Base-by-base conservation (phyloP, 1,284 basidiomycete species). In the Boletus sp. region DNA sequence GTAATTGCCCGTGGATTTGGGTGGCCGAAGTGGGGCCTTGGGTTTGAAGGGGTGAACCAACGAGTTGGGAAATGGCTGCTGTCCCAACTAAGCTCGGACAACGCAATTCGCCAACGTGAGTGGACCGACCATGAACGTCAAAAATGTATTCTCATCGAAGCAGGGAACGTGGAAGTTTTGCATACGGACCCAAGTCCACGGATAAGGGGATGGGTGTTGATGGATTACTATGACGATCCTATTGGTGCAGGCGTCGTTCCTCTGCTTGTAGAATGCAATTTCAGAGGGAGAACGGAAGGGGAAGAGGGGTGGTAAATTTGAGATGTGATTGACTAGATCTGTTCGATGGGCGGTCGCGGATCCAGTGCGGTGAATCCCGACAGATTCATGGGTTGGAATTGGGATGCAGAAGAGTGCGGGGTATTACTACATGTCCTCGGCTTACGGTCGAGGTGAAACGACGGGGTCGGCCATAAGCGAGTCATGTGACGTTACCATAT, bases 41-140 rank as follows among this genome's bases (percentile, higher is more conserved):
- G 91, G 3, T 70, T 92, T 19, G 82, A 89, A 60, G 91, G 92
- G 3, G 82, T 92, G 37, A 94, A 95, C 60, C 72, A 72, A n/a
- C 74, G 84, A 19, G 66, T 91, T 1, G 81, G 76, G 1, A 69
- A 68, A 48, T 92, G 88, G 84, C 57, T 93, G n/a, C 60, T 91
- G 37, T 72, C 76, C 41, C 59, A 69, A 48, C 62, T 85, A 20
- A 64, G 69, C 37, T 55, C 57, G 17, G 44, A 54, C 4, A 3
- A 38, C 5, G 32, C 30, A 26, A 12, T 10, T 13, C 4, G n/a
- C 7, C 41, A 7, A 42, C 30, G 32, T 37, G 19, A 26, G 33
- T 17, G 37, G 16, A 6, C 23, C 30, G 19, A 44, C 45, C 5
- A 16, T 25, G 30, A 30, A 12, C 8, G 7, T 20, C 19, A 16